Conservation (phyloP, 352 stramenopile genomes). For the Ophiocytium majus region DNA sequence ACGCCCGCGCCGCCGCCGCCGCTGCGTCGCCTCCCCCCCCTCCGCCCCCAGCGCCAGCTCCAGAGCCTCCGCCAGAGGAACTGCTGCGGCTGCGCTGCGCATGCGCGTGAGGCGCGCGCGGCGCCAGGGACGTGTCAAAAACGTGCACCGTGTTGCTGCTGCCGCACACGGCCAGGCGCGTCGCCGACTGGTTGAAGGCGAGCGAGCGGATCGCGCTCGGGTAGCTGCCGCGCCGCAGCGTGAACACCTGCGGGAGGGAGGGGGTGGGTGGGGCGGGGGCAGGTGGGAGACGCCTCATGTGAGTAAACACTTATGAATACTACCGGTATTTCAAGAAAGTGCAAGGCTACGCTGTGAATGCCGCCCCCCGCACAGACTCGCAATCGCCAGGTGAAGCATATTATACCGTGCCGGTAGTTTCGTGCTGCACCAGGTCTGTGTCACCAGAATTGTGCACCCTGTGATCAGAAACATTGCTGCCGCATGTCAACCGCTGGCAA, state of each 20-base stretch:
- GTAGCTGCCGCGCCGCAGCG: conserved; percentile 46
- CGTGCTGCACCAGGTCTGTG: no score
- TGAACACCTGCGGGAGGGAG: conserved; percentile 30
- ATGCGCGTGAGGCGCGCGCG: background rate
- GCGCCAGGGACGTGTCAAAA: conserved; percentile 50
- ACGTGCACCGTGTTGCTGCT: conserved; percentile 59
- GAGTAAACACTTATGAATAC: no score
- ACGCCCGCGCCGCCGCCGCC: background rate
- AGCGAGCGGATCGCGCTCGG: conserved; percentile 58
- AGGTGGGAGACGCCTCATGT: no score
- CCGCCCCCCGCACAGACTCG: background rate
- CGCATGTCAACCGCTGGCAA: no score
- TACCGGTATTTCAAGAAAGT: no score
- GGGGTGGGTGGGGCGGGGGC: no score
- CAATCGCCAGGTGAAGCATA: no score
- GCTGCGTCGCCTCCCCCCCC: conserved; percentile 19
- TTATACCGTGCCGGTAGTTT: no score
- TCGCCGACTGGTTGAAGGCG: conserved; percentile 57
- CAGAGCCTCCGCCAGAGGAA: background rate
- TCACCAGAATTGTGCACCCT: no score
- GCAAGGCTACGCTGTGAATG: no score
- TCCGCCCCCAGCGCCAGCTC: background rate
- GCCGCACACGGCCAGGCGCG: conserved; percentile 57
- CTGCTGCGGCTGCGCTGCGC: background rate
- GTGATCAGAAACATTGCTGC: no score